Conservation (phyloP, 768 basidiomycete species). For the Peribolospora baueri region DNA sequence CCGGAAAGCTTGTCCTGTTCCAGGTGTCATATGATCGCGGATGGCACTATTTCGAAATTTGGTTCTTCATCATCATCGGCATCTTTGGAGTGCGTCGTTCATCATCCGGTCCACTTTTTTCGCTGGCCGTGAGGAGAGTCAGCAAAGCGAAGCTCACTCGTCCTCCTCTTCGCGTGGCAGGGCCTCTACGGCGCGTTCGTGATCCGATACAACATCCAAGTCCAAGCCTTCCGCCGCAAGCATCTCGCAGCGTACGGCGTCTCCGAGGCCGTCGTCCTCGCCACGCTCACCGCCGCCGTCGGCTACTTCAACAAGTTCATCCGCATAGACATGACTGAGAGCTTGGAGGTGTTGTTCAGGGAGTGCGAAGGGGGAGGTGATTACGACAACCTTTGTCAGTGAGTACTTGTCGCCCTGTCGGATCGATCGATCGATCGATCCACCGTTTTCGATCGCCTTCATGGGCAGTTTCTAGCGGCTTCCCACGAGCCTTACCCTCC, state of each 20-base stretch:
- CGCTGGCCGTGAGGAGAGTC: background rate
- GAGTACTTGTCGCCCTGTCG: slow-evolving; percentile 19
- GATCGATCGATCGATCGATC: background rate
- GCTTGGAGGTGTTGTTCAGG: slow-evolving; percentile 76
- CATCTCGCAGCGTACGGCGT: slow-evolving; percentile 61
- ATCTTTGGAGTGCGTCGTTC: slow-evolving; percentile 56
- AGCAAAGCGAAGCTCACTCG: background rate
- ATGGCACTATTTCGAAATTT: slow-evolving; percentile 98
- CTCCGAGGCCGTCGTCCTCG: slow-evolving; percentile 66
- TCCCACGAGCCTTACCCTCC: background rate
- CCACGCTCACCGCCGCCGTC: slow-evolving; percentile 66
- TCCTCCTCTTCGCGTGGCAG: slow-evolving; percentile 22
- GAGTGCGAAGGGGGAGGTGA: slow-evolving; percentile 88
- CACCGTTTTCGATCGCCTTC: background rate
- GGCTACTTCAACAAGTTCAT: slow-evolving; percentile 87
- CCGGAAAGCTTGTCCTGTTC: slow-evolving; percentile 91
- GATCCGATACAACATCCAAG: slow-evolving; percentile 88
- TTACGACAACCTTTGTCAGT: slow-evolving; percentile 88
- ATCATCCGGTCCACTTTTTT: background rate
- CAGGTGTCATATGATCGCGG: slow-evolving; percentile 92
- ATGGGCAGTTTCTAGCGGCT: background rate
- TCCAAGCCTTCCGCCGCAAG: slow-evolving; percentile 80
- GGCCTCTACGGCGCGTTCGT: slow-evolving; percentile 93
- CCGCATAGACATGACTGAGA: slow-evolving; percentile 92
- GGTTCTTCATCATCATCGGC: slow-evolving; percentile 84